phyloP scores from a whole-genome alignment of 176 grass and related monocot genomes.

The Musa schizocarpa region DNA sequence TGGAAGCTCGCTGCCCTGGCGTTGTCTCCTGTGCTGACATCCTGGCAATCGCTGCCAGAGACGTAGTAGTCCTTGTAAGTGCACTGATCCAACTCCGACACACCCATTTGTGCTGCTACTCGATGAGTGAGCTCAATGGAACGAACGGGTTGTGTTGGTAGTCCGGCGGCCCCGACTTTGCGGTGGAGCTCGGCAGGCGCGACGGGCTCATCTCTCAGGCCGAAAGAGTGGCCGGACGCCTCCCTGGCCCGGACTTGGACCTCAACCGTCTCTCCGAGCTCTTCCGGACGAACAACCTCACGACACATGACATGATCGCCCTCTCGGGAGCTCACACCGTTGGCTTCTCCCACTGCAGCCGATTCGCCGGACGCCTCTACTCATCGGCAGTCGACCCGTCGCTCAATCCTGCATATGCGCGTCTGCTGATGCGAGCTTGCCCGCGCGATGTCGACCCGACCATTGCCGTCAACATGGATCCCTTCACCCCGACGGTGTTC shows the following conservation, averaged over 20 bases:
- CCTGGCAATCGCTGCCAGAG: slow-evolving; percentile 53
- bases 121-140: neutral
- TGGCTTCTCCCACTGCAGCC: slow-evolving; percentile 72
- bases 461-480: slow-evolving; percentile 83
- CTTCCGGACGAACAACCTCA: slow-evolving; percentile 32
- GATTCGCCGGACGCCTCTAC: slow-evolving; percentile 57
- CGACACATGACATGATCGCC: slow-evolving; percentile 38
- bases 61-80: slow-evolving; percentile 54
- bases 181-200: slow-evolving; percentile 52
- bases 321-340: slow-evolving; percentile 87
- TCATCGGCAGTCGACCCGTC: slow-evolving; percentile 34
- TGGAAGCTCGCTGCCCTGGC: slow-evolving; percentile 53
- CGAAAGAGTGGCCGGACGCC: slow-evolving; percentile 38
- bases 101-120: neutral
- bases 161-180: slow-evolving; percentile 45
- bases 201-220: slow-evolving; percentile 51
- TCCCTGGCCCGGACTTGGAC: slow-evolving; percentile 46
- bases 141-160: slow-evolving; percentile 3
- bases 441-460: slow-evolving; percentile 37
- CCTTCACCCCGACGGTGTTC: slow-evolving; percentile 51
- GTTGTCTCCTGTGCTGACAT: slow-evolving; percentile 85
- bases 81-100: neutral
- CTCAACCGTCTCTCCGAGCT: slow-evolving; percentile 36
- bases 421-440: slow-evolving; percentile 53
- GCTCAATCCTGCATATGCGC: slow-evolving; percentile 28